Conservation (phyloP, 2,329 filamentous ascomycete genomes). For the Purpureocillium lavendulum region DNA sequence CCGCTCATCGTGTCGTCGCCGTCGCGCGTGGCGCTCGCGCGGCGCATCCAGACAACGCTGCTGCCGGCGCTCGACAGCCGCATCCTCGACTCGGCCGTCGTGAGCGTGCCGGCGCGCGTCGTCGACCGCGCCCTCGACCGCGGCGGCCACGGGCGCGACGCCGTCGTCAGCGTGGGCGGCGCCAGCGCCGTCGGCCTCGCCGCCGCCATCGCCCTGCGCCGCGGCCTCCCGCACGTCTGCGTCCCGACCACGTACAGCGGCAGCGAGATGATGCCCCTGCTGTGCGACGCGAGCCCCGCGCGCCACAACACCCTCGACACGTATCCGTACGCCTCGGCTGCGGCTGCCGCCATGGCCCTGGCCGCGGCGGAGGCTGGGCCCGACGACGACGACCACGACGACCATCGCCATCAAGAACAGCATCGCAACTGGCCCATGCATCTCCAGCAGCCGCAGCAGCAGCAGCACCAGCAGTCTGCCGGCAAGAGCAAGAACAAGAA, state of each 20-base stretch:
- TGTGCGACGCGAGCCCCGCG: slow-evolving; percentile 8
- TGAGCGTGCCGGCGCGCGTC: slow-evolving; percentile 17
- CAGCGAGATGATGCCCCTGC: slow-evolving; percentile 44
- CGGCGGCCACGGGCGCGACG: slow-evolving; percentile 34
- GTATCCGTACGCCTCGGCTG: too few relatives aligned
- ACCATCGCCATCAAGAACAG: too few relatives aligned
- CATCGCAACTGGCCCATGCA: too few relatives aligned
- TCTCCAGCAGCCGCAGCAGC: slow-evolving; percentile 3
- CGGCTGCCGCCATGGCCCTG: too few relatives aligned
- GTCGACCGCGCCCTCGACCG: slow-evolving; percentile 18
- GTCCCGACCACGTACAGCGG: slow-evolving; percentile 53
- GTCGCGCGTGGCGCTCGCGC: slow-evolving; percentile 25
- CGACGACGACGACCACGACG: too few relatives aligned
- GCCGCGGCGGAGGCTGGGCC: too few relatives aligned
- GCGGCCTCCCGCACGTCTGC: slow-evolving; percentile 44
- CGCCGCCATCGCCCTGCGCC: slow-evolving; percentile 43
- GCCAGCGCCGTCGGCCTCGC: slow-evolving; percentile 54
- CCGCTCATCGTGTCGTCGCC: slow-evolving; percentile 30
- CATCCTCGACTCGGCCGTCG: slow-evolving; percentile 23
- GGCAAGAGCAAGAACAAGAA: too few relatives aligned
- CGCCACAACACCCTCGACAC: slow-evolving; percentile 6
- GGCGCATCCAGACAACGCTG: slow-evolving; percentile 19
- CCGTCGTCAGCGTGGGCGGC: slow-evolving; percentile 53
- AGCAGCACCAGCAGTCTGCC: too few relatives aligned
- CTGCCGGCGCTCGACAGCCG: slow-evolving; percentile 22